These are phyloP conservation scores for Yarrowia divulgata DNA, from an alignment of 805 yeast genomes.

Conservation along the genomic window DNA sequence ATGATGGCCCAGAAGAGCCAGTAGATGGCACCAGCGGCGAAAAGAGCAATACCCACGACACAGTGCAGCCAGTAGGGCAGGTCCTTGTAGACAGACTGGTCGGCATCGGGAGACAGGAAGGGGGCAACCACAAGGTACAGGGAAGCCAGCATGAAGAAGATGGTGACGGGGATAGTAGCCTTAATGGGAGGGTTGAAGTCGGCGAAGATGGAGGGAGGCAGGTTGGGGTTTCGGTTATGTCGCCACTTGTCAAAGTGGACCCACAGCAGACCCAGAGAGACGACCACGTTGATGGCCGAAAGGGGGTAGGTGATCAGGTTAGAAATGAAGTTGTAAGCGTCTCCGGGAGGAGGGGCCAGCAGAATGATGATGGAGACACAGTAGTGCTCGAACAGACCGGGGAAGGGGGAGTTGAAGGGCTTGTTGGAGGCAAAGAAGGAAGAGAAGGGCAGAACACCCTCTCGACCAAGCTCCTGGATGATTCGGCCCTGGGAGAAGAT, in stretches of 20 bases:
- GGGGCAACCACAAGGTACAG: conserved; percentile 77
- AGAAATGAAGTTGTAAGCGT: conserved; percentile 81
- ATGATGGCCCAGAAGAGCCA: conserved; percentile 70
- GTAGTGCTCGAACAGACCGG: conserved; percentile 80
- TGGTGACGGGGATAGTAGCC: conserved; percentile 67
- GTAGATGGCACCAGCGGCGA: conserved; percentile 63
- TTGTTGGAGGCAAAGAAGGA: conserved; percentile 70
- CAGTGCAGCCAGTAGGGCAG: conserved; percentile 82
- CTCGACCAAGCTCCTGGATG: conserved; percentile 81
- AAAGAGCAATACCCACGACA: conserved; percentile 82
- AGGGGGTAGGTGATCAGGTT: conserved; percentile 83
- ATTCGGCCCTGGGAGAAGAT: conserved; percentile 83
- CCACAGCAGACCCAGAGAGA: conserved; percentile 68
- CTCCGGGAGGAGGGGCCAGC: conserved; percentile 85
- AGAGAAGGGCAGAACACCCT: conserved; percentile 79
- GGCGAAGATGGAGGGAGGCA: conserved; percentile 42
- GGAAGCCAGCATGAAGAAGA: conserved; percentile 70
- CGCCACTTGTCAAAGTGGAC: conserved; percentile 60
- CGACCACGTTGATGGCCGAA: conserved; percentile 72
- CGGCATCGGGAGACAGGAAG: conserved; percentile 73
- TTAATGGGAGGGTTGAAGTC: conserved; percentile 76
- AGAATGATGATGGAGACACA: conserved; percentile 74
- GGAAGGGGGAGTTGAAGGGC: conserved; percentile 77
- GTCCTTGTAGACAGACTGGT: conserved; percentile 69
- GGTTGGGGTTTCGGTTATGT: conserved; percentile 33